These are phyloP conservation scores for Combretum micranthum DNA, from an alignment of 345 rosid genomes.

Conservation along the genomic window DNA sequence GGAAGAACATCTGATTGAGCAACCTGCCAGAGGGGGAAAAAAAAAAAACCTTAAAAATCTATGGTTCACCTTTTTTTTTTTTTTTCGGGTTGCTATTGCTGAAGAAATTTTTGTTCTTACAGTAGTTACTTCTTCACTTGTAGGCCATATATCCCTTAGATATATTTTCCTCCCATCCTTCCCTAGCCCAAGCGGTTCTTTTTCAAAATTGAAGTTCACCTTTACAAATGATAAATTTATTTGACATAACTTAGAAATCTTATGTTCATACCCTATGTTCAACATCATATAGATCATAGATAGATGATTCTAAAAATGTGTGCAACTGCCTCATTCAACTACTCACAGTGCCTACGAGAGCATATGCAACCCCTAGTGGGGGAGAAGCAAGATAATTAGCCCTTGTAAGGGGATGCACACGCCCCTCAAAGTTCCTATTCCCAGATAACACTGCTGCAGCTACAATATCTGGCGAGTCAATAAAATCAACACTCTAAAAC, in stretches of 20 bases:
- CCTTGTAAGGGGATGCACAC: conserved; percentile 73
- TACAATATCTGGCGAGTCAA: conserved; percentile 45
- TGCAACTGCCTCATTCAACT: neutral
- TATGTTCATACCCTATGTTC: neutral
- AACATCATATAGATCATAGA: neutral
- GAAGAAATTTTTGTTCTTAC: conserved; percentile 12
- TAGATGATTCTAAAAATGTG: neutral
- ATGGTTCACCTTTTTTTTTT: neutral
- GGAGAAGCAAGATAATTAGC: conserved; percentile 94
- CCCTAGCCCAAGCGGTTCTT: conserved; percentile 62
- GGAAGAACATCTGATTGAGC: conserved; percentile 70
- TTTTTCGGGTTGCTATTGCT: neutral
- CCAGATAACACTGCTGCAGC: conserved; percentile 90
- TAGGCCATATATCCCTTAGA: conserved; percentile 77
- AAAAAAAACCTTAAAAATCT: neutral
- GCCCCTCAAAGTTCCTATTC: conserved; percentile 81
- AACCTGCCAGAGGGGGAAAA: conserved; percentile 28
- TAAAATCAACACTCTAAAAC: neutral
- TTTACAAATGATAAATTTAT: conserved; percentile 11
- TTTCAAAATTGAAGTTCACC: conserved; percentile 87
- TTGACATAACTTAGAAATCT: neutral
- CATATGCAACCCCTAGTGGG: conserved; percentile 85
- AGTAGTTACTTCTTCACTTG: conserved; percentile 67
- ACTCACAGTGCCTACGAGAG: conserved; percentile 76
- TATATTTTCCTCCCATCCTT: conserved; percentile 60